phyloP scores from a whole-genome alignment of 108 stramenopile genomes.

The Aurantiochytrium sp. region DNA sequence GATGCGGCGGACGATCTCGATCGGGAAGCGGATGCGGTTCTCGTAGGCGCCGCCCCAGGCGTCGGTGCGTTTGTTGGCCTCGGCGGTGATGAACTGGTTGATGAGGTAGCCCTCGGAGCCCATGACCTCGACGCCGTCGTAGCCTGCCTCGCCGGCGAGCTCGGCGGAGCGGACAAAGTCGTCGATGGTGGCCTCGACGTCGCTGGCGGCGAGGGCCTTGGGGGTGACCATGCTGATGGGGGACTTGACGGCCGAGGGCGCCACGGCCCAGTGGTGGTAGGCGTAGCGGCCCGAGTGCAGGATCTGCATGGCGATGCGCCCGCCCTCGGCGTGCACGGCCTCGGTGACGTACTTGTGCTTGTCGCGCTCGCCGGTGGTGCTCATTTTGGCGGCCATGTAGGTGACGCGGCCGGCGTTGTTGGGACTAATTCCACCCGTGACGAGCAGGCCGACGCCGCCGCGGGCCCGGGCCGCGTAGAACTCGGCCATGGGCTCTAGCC shows the following conservation, averaged over 20 bases:
- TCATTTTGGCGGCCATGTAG: slow-evolving; percentile 82
- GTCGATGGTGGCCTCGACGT: slow-evolving; percentile 71
- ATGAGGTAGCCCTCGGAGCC: slow-evolving; percentile 93
- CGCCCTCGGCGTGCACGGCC: slow-evolving; percentile 71
- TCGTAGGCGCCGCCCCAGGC: slow-evolving; percentile 84
- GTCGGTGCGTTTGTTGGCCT: slow-evolving; percentile 83
- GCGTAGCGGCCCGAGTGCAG: slow-evolving; percentile 87
- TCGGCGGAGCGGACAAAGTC: slow-evolving; percentile 81
- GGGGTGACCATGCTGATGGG: slow-evolving; percentile 83
- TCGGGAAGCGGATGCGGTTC: slow-evolving; percentile 80
- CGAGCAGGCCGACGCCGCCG: slow-evolving; percentile 89
- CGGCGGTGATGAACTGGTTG: slow-evolving; percentile 82
- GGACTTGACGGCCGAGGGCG: slow-evolving; percentile 73
- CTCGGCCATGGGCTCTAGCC: slow-evolving; percentile 78
- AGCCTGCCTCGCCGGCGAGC: slow-evolving; percentile 82
- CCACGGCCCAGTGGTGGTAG: slow-evolving; percentile 85
- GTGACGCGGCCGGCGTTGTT: slow-evolving; percentile 83
- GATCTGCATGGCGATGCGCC: slow-evolving; percentile 75
- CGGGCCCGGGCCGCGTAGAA: slow-evolving; percentile 84
- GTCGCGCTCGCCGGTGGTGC: slow-evolving; percentile 69
- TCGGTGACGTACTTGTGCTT: slow-evolving; percentile 79
- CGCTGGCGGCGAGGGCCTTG: slow-evolving; percentile 61
- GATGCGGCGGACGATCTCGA: slow-evolving; percentile 79
- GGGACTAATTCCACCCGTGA: slow-evolving; percentile 94
- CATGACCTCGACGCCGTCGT: slow-evolving; percentile 98